Conservation (phyloP, 1,284 basidiomycete species). For the Ganoderma multipileum region DNA sequence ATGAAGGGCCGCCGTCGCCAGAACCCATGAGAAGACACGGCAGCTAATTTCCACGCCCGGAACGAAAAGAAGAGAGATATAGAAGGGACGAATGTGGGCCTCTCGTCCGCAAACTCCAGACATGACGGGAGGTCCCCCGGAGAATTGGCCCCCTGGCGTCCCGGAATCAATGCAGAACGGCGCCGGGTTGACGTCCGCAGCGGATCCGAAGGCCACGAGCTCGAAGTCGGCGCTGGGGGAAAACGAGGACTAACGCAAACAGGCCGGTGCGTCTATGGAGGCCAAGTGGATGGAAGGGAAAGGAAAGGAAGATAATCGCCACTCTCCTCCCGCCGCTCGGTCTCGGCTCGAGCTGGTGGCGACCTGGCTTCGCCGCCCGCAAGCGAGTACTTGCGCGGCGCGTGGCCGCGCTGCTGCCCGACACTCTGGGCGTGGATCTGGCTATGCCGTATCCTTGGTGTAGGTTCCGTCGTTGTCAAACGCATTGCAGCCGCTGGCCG, state of each 20-base stretch:
- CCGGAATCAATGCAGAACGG: not conserved
- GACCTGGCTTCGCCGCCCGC: not conserved
- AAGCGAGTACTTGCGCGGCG: not conserved
- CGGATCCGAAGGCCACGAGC: slow-evolving; percentile 3
- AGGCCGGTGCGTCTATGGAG: not conserved
- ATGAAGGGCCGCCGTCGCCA: not conserved
- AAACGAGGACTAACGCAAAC: not conserved
- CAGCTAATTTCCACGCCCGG: not conserved
- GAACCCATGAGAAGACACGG: not conserved
- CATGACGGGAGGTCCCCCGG: not conserved
- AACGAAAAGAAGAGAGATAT: not conserved
- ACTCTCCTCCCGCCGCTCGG: not conserved
- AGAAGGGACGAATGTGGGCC: not conserved
- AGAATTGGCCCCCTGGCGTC: not conserved
- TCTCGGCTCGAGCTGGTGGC: not conserved
- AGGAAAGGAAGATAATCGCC: not conserved
- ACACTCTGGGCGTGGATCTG: not conserved
- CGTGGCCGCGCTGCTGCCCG: not conserved
- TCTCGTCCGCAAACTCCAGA: not conserved
- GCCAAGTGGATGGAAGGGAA: not conserved
- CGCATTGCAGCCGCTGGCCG: not conserved
- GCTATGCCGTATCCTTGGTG: not conserved
- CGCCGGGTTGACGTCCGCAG: not conserved
- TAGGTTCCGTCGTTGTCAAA: not conserved
- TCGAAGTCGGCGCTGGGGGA: not conserved